Evolutionary conservation across 441 rosid genomes (phyloP), one percentile per base, ranked within the genome.

Genomic region (Bruguiera hainesii): DNA sequence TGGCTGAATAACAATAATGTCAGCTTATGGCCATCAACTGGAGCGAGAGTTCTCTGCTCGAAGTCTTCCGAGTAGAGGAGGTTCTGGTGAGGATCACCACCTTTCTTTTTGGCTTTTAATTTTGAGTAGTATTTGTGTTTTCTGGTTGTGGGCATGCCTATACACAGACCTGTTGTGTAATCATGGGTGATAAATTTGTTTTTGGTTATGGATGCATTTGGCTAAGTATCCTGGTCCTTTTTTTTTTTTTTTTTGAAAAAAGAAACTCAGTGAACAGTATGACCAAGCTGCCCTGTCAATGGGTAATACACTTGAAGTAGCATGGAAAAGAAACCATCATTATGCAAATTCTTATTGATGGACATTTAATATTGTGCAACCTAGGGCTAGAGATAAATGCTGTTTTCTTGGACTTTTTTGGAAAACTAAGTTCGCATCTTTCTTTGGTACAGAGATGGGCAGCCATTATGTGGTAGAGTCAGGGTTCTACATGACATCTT

Each of bases 401-500:
- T 67, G 55, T 28, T 60, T 26, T 25, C 37, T 30, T 33, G 29
- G 58, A 25, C 26, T 11, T 39, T 56, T 28, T 31, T 29, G 61
- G 46, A 39, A 42, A 29, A 13, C 26, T 59, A 64, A 69, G 70
- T 33, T 31, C 10, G 28, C 11, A n/a, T 66, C 63, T 55, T 63
- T 33, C 50, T 60, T 68, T 58, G 65, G 48, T 64, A 75, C 85
- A 79, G 97, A 86, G 67, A 39, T 76, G 71, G 87, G 84, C 52
- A 93, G 96, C 78, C 78, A 71, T 10, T 76, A 77, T 66, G 25
- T 52, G 21, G 70, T 80, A 21, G 98, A 87, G 60, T 78, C 91
- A 2, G 91, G 97, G 59, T 89, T 92, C 83, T 83, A 82, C 72
- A 84, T 93, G 93, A 78, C 91, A 69, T 83, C 97, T 46, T 83